Evolutionary conservation across 352 stramenopile genomes (phyloP).

Genomic region (Pythium monospermum): DNA sequence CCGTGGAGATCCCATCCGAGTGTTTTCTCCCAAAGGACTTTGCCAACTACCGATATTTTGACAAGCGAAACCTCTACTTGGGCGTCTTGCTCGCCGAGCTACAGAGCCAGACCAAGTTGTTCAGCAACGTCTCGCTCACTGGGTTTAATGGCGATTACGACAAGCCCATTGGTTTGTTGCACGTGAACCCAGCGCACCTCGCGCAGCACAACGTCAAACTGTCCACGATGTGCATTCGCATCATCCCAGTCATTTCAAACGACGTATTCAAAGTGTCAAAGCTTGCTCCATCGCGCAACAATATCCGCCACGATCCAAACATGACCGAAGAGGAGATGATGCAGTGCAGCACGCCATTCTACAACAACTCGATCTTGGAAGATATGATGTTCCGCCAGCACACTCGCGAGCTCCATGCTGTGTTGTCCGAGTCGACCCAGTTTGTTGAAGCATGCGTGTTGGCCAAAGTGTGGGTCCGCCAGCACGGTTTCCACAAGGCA

Average conservation of each 20-base stretch:
- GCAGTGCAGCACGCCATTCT: constrained; percentile 70
- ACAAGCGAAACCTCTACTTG: constrained; percentile 87
- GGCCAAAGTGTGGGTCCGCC: constrained; percentile 84
- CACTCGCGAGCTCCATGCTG: constrained; percentile 72
- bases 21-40: constrained; percentile 89
- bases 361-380: constrained; percentile 91
- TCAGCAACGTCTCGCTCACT: constrained; percentile 51
- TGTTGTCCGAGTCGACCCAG: constrained; percentile 51
- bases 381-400: constrained; percentile 85
- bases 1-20: constrained; percentile 69
- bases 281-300: constrained; percentile 74
- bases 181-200: constrained; percentile 36
- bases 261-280: constrained; percentile 82
- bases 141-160: constrained; percentile 73
- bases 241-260: constrained; percentile 64
- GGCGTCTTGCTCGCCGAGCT: constrained; percentile 64
- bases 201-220: constrained; percentile 45
- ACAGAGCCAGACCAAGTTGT: constrained; percentile 33
- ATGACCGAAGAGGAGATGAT: constrained; percentile 73
- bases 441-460: constrained; percentile 80
- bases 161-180: constrained; percentile 69
- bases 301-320: constrained; percentile 72
- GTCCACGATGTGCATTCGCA: constrained; percentile 45
- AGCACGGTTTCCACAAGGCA: constrained; percentile 70
- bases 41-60: constrained; percentile 85